Evolutionary conservation across 768 basidiomycete genomes (phyloP).

Genomic region (Pisolithus albus): DNA sequence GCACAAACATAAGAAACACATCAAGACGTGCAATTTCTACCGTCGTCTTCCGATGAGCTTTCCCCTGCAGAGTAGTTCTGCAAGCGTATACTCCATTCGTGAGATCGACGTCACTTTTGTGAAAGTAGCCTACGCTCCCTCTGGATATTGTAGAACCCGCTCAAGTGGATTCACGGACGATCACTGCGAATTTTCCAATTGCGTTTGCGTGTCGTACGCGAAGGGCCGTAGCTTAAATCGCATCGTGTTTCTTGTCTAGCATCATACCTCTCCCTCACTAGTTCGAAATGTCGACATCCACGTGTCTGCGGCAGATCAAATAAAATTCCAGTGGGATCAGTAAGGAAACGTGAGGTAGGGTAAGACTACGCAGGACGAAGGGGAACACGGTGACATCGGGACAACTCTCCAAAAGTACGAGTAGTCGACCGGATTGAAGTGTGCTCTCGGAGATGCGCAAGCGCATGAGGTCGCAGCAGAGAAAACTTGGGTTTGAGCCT

Average conservation of each 20-base stretch:
- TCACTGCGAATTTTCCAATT: conserved; percentile 37
- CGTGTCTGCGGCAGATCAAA: conserved; percentile 67
- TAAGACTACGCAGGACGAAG: too few species aligned
- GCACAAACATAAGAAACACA: too few species aligned
- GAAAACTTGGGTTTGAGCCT: too few species aligned
- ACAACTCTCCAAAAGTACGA: too few species aligned
- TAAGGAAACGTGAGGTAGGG: conserved; percentile 33
- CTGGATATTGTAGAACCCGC: conserved; percentile 47
- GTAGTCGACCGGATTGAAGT: too few species aligned
- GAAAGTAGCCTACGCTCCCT: conserved; percentile 38
- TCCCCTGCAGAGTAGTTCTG: conserved; percentile 29
- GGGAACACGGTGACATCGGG: too few species aligned
- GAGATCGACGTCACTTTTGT: conserved; percentile 42
- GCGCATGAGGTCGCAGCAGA: too few species aligned
- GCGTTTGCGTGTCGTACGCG: conserved; percentile 2
- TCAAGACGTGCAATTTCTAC: conserved; percentile 7
- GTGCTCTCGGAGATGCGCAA: too few species aligned
- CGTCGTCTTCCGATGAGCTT: conserved; percentile 26
- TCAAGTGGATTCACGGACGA: conserved; percentile 60
- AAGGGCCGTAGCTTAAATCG: conserved; percentile 35
- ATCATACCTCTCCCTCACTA: conserved; percentile 44
- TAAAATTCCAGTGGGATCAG: conserved; percentile 70
- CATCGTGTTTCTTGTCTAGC: conserved; percentile 35
- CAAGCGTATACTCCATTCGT: conserved; percentile 65
- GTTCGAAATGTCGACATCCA: conserved; percentile 60